Evolutionary conservation across 352 stramenopile genomes (phyloP).

Genomic region (Pythium oligandrum): DNA sequence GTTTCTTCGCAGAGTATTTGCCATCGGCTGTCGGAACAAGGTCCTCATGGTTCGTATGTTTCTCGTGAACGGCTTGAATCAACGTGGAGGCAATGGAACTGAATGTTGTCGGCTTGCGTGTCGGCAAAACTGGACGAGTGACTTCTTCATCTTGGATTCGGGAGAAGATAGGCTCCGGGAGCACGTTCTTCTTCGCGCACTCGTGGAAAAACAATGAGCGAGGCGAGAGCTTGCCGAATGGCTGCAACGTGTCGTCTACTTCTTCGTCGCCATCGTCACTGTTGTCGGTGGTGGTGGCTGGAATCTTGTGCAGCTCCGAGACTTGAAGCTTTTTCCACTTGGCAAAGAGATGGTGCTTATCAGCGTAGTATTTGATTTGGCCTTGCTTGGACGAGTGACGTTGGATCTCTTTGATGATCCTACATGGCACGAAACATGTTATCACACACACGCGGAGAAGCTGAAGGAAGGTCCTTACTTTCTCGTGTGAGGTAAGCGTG

Average conservation of each 20-base stretch:
- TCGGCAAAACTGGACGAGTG: not conserved
- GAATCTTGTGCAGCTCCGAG: slow-evolving; percentile 44
- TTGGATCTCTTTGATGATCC: slow-evolving; percentile 59
- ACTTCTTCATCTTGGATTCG: slow-evolving; percentile 44
- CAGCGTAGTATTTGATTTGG: slow-evolving; percentile 60
- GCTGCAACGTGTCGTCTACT: slow-evolving; percentile 17
- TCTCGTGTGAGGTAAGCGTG: slow-evolving; percentile 48
- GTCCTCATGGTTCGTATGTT: slow-evolving; percentile 22
- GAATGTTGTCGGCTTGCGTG: slow-evolving; percentile 23
- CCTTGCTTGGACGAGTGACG: slow-evolving; percentile 42
- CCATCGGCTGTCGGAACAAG: slow-evolving; percentile 19
- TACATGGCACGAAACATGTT: slow-evolving; percentile 6
- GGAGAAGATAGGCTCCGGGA: slow-evolving; percentile 68
- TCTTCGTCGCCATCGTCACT: slow-evolving; percentile 7
- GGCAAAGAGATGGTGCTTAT: slow-evolving; percentile 67
- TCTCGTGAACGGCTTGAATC: slow-evolving; percentile 26
- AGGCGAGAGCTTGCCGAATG: slow-evolving; percentile 39
- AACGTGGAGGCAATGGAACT: slow-evolving; percentile 34
- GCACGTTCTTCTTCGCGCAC: slow-evolving; percentile 47
- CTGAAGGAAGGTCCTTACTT: slow-evolving; percentile 29
- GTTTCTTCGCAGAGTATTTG: slow-evolving; percentile 29
- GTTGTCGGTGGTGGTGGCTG: slow-evolving; percentile 3
- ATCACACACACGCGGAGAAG: too few relatives aligned
- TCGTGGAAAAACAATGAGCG: slow-evolving; percentile 68
- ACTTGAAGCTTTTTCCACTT: slow-evolving; percentile 73